Evolutionary conservation across 192 early-diverging fungal species (phyloP), one percentile per base, ranked within the genome.

Genomic region (Mortierella alpina): DNA sequence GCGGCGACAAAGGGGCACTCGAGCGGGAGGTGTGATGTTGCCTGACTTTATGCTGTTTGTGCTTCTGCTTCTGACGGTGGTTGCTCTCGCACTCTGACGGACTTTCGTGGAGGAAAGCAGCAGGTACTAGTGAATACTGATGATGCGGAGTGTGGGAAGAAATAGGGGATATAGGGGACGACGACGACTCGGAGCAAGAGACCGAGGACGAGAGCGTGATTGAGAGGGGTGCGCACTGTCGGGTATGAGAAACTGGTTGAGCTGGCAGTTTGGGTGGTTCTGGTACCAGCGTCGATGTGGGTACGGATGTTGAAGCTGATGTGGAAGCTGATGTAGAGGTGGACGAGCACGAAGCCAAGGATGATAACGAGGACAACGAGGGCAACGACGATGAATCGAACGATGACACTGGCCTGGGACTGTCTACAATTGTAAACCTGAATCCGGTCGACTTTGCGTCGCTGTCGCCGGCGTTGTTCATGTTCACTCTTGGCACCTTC

Each of bases 131-230:
- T 14, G 31, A 14, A 54, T n/a, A 48, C 1, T 2, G 55, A 57
- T 7, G 60, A 62, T 41, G 60, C 13, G 39, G n/a, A 31, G 18
- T 9, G 54, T 47, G 18, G 51, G 46, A 17, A n/a, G 22, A 8
- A 18, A 62, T 11, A 47, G 60, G 60, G 46, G 62, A 50, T 52
- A 20, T n/a, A 57, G 54, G 8, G 44, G 40, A 46, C 15, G 56
- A 40, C n/a, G 22, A n/a, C n/a, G 58, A 55, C 10, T 17, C 39
- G 8, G 69, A 62, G n/a, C 41, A 76, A 18, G 64, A 66, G 9
- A 57, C 50, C 14, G 59, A 62, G 15, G 58, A 50, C n/a, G 68
- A 52, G 50, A 65, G 63, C 42, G 51, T 44, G 42, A 44, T 23
- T 45, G 41, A 13, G 9, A 45, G 10, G 8, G 7, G 59, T 7